These are phyloP conservation scores for Plasmodium knowlesi DNA, from an alignment of 169 alveolate species.

Conservation along the genomic window DNA sequence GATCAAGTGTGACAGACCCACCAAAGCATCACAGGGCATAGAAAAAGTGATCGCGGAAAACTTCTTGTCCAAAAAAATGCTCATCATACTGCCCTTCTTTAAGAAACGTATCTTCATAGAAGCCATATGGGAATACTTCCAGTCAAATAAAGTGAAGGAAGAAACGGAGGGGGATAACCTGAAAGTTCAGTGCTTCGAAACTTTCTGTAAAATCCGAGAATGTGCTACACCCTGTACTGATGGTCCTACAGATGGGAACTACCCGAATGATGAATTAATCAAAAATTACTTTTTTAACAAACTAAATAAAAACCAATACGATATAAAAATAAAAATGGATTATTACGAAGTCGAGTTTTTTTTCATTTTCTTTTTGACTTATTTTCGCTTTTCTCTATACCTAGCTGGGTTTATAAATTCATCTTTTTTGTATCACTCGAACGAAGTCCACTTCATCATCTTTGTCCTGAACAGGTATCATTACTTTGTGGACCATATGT, in stretches of 20 bases:
- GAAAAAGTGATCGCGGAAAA: conserved; percentile 2
- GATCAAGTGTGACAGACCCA: not conserved
- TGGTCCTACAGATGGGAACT: not conserved
- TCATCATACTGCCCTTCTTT: conserved; percentile 19
- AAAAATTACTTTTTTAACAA: conserved; percentile 21
- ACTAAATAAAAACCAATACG: conserved; percentile 1
- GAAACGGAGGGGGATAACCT: not conserved
- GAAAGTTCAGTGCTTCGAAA: conserved; percentile 10
- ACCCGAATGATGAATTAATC: not conserved
- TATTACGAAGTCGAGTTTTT: conserved; percentile 50
- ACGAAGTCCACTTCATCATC: conserved; percentile 33
- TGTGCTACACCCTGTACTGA: not conserved
- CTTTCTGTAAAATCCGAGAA: not conserved
- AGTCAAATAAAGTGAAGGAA: not conserved
- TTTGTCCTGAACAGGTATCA: conserved; percentile 55
- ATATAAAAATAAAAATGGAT: conserved; percentile 22
- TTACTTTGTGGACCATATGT: conserved; percentile 27
- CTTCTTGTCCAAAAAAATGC: not conserved
- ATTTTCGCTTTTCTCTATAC: conserved; percentile 31
- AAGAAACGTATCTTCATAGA: conserved; percentile 43
- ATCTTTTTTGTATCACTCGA: conserved; percentile 43
- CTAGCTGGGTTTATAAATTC: conserved; percentile 41
- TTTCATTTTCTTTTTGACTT: conserved; percentile 25
- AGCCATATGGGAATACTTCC: conserved; percentile 21
- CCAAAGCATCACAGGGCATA: not conserved